Conservation (phyloP, 1,284 basidiomycete genomes). For the Malassezia caprae region DNA sequence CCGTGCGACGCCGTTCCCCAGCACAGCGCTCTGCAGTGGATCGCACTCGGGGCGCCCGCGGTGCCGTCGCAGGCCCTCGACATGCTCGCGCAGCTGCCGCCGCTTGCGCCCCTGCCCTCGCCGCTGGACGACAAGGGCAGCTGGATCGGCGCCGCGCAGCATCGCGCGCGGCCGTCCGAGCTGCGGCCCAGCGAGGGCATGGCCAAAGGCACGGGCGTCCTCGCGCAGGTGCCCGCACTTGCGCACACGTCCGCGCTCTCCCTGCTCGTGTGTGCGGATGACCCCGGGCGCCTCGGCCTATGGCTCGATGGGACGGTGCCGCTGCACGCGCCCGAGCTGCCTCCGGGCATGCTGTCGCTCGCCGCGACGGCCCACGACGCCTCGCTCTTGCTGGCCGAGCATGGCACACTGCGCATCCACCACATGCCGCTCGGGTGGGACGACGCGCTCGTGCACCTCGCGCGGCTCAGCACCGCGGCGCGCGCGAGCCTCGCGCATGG, state of each 20-base stretch:
- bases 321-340: background rate
- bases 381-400: background rate
- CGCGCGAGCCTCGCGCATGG: conserved; percentile 2
- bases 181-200: conserved; percentile 1
- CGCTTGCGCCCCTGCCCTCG: background rate
- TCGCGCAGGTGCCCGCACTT: conserved; percentile 4
- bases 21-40: conserved; percentile 1
- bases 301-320: conserved; percentile 15
- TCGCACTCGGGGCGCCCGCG: background rate
- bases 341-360: background rate
- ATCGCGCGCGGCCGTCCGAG: background rate
- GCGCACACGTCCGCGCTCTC: background rate
- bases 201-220: background rate
- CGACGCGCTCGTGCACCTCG: background rate
- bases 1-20: background rate
- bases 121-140: background rate
- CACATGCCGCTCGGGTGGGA: background rate
- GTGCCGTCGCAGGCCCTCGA: conserved; percentile 9
- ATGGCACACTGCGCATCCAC: background rate
- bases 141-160: background rate
- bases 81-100: conserved; percentile 5
- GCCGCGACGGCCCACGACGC: background rate
- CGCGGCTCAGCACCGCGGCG: conserved; percentile 6
- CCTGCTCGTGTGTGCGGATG: conserved; percentile 7
- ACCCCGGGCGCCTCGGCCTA: background rate